These are phyloP conservation scores for Suillus sp. DNA, from an alignment of 768 basidiomycete species.

Conservation along the genomic window DNA sequence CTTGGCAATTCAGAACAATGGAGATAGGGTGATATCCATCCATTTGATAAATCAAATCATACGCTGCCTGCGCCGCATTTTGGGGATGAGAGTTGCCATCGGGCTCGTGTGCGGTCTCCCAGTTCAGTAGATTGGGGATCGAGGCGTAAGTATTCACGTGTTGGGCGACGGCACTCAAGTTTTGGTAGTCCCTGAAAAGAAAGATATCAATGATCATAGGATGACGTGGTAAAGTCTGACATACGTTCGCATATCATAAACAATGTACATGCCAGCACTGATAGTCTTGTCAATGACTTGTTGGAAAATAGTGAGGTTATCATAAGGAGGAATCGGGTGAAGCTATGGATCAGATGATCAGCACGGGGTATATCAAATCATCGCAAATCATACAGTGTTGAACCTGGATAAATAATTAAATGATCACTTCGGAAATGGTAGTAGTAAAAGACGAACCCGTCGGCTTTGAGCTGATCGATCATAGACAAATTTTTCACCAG, in stretches of 20 bases:
- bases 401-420: slow-evolving; percentile 15
- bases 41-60: slow-evolving; percentile 47
- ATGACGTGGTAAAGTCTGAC: slow-evolving; percentile 13
- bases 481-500: slow-evolving; percentile 53
- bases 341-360: slow-evolving; percentile 45
- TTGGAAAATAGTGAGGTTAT: slow-evolving; percentile 45
- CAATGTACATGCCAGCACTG: slow-evolving; percentile 50
- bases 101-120: slow-evolving; percentile 76
- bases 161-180: slow-evolving; percentile 57
- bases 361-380: background rate
- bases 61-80: slow-evolving; percentile 50
- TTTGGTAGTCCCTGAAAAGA: slow-evolving; percentile 54
- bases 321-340: slow-evolving; percentile 72
- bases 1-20: slow-evolving; percentile 54
- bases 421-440: background rate
- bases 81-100: slow-evolving; percentile 69
- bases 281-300: slow-evolving; percentile 22
- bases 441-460: slow-evolving; percentile 42
- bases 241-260: slow-evolving; percentile 78
- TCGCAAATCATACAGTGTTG: slow-evolving; percentile 24
- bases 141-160: slow-evolving; percentile 68
- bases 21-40: slow-evolving; percentile 64
- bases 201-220: background rate
- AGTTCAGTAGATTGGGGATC: slow-evolving; percentile 65
- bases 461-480: slow-evolving; percentile 56